Conservation (phyloP, 1,139 yeast genomes). For the Scheffersomyces lignicola region DNA sequence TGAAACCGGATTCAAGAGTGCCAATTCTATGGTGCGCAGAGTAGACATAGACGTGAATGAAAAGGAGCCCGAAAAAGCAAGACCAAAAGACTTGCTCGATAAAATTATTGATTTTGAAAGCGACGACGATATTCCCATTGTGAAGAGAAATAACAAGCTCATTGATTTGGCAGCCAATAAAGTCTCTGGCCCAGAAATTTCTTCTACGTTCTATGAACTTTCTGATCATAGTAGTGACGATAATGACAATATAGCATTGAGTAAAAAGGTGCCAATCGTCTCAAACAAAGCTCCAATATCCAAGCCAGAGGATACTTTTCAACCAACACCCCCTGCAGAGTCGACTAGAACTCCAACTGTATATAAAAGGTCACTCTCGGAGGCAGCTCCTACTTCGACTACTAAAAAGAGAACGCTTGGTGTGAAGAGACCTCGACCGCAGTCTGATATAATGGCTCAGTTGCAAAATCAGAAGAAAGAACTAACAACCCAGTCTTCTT, state of each 20-base stretch:
- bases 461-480: constrained; percentile 11
- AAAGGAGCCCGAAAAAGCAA: constrained; percentile 10
- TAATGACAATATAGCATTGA: background rate
- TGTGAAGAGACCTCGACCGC: constrained; percentile 13
- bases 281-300: no score
- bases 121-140: constrained; percentile 12
- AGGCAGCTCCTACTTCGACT: background rate
- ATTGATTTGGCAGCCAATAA: background rate
- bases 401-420: constrained; percentile 16
- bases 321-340: background rate
- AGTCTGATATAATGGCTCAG: constrained; percentile 14
- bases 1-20: constrained; percentile 65
- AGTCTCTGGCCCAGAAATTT: background rate
- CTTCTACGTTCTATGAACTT: background rate
- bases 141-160: background rate
- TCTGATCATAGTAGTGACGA: constrained; percentile 1
- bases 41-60: constrained; percentile 16
- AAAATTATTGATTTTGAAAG: constrained; percentile 23
- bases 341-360: background rate
- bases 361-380: background rate
- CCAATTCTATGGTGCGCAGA: constrained; percentile 48
- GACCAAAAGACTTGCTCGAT: constrained; percentile 19
- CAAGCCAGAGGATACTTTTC: no score
- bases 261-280: constrained; percentile 1
- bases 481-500: constrained; percentile 3